A percentile compares a stretch with the other conserved stretches of the same genome.
phyloP scores from a whole-genome alignment of 257 asterid species.

The Echites panduratus region DNA sequence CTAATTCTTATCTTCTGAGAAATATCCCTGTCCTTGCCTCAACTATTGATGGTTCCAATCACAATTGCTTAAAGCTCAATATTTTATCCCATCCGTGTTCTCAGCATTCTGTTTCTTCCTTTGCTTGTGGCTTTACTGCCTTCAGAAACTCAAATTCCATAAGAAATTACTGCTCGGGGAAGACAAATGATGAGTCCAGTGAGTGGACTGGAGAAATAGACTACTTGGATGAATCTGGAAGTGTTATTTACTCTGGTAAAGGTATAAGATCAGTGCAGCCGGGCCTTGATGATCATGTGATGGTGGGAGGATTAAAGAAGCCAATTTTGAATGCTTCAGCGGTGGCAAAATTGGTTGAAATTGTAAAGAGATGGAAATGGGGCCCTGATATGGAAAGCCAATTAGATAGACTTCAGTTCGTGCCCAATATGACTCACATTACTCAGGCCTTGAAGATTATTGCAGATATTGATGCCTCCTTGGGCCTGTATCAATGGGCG shows the following conservation, averaged over 20 bases:
- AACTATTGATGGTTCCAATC: constrained; percentile 5
- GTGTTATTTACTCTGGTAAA: constrained; percentile 75
- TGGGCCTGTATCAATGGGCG: constrained; percentile 84
- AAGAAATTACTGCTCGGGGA: constrained; percentile 51
- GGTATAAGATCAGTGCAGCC: constrained; percentile 92
- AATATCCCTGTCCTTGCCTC: background rate
- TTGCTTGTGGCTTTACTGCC: constrained; percentile 12
- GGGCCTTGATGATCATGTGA: constrained; percentile 75
- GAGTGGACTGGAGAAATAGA: constrained; percentile 84
- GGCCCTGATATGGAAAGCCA: constrained; percentile 93
- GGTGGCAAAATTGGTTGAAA: constrained; percentile 85
- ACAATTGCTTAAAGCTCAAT: constrained; percentile 14
- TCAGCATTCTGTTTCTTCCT: constrained; percentile 5
- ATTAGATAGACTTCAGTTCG: constrained; percentile 73
- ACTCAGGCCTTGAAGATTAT: constrained; percentile 76
- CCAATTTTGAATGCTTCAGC: constrained; percentile 81
- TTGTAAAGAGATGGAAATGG: constrained; percentile 94
- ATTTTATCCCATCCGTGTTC: constrained; percentile 17
- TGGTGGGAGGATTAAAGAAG: constrained; percentile 76
- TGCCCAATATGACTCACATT: constrained; percentile 78
- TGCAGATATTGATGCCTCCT: constrained; percentile 60
- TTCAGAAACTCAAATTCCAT: constrained; percentile 8
- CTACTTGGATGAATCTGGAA: constrained; percentile 81
- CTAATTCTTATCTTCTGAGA: background rate
- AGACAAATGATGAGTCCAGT: constrained; percentile 26